A percentile compares a stretch with the other conserved stretches of the same genome.
Conservation (phyloP, 495 filamentous ascomycete species). For the Hyaloscypha variabilis region DNA sequence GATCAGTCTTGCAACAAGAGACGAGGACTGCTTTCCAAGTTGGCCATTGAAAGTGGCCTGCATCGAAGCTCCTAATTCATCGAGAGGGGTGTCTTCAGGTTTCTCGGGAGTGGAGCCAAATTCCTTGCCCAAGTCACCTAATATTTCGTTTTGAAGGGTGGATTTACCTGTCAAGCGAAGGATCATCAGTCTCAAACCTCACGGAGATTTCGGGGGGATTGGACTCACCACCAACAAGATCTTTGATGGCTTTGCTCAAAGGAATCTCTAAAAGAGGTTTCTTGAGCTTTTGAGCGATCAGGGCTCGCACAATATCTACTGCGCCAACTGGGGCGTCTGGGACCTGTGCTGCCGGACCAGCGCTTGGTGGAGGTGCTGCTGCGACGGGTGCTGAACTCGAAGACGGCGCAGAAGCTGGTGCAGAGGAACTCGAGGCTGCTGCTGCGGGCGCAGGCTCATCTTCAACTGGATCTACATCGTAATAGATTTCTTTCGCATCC, state of each 20-base stretch:
- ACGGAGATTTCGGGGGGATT: conserved; percentile 20
- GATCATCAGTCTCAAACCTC: conserved; percentile 19
- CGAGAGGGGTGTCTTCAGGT: conserved; percentile 94
- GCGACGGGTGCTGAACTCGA: conserved; percentile 52
- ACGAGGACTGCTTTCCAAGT: conserved; percentile 94
- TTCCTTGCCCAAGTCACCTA: conserved; percentile 95
- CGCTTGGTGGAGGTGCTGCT: conserved; percentile 64
- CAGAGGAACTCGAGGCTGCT: conserved; percentile 46
- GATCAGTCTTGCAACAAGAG: conserved; percentile 89
- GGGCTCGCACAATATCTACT: conserved; percentile 82
- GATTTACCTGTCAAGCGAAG: conserved; percentile 71
- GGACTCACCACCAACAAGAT: conserved; percentile 90
- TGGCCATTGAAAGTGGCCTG: conserved; percentile 98
- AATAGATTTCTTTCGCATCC: conserved; percentile 99
- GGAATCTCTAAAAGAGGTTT: conserved; percentile 89
- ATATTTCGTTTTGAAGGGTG: conserved; percentile 95
- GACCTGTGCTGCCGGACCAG: conserved; percentile 87
- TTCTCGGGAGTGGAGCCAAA: conserved; percentile 98
- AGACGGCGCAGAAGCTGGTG: conserved; percentile 49
- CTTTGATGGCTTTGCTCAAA: conserved; percentile 96
- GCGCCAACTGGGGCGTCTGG: conserved; percentile 86
- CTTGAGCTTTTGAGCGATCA: conserved; percentile 99
- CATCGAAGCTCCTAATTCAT: conserved; percentile 94
- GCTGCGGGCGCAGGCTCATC: conserved; percentile 74
- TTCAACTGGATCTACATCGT: conserved; percentile 93